Evolutionary conservation across 495 filamentous ascomycete species (phyloP).

Genomic region (Penicillium coffeae): DNA sequence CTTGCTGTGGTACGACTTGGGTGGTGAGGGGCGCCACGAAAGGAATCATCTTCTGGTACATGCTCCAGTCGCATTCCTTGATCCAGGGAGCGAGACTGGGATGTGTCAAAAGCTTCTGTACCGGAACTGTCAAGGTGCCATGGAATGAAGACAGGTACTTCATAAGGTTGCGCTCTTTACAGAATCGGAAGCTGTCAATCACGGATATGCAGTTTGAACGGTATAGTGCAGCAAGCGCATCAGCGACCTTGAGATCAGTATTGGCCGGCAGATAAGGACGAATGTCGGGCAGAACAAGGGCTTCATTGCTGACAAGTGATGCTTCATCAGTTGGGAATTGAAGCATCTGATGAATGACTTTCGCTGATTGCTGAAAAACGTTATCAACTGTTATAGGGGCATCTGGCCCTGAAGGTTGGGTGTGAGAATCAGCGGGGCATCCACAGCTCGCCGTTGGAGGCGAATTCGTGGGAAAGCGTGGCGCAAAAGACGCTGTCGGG

Average conservation of each 20-base stretch:
- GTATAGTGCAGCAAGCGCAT: slow-evolving; percentile 79
- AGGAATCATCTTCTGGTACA: slow-evolving; percentile 95
- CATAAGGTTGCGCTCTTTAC: slow-evolving; percentile 91
- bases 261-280: slow-evolving; percentile 64
- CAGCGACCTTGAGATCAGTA: slow-evolving; percentile 79
- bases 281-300: slow-evolving; percentile 74
- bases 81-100: slow-evolving; percentile 87
- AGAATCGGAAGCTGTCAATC: slow-evolving; percentile 90
- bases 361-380: slow-evolving; percentile 39
- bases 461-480: slow-evolving; percentile 24
- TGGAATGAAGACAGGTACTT: slow-evolving; percentile 94
- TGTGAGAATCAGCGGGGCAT: slow-evolving; percentile 16
- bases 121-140: slow-evolving; percentile 90
- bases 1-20: slow-evolving; percentile 80
- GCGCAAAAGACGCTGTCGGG: slow-evolving; percentile 44
- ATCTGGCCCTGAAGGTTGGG: slow-evolving; percentile 13
- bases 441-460: slow-evolving; percentile 20
- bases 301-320: slow-evolving; percentile 55
- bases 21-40: slow-evolving; percentile 80
- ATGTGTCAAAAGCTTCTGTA: slow-evolving; percentile 88
- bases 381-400: slow-evolving; percentile 38
- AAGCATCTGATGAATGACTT: slow-evolving; percentile 63
- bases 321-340: slow-evolving; percentile 57
- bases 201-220: slow-evolving; percentile 91
- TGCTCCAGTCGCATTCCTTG: slow-evolving; percentile 86